Percentiles rank a stretch among this genome's conserved stretches.
Evolutionary conservation across 306 rosid genomes (phyloP).

Genomic region (Inga laurina): DNA sequence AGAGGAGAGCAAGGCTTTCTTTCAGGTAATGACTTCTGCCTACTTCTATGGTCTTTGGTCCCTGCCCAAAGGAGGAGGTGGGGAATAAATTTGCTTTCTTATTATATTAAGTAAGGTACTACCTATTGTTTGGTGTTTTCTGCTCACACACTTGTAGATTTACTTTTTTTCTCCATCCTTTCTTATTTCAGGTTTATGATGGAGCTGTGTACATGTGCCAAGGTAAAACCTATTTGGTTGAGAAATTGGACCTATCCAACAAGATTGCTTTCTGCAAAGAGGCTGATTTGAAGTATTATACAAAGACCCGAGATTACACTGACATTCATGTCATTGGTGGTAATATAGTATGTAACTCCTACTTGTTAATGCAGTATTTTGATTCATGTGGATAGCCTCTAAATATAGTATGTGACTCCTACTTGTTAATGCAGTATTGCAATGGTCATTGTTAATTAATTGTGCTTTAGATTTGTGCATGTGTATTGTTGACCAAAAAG

Average conservation of each 20-base stretch:
- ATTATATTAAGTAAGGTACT: slow-evolving; percentile 7
- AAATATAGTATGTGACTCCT: neutral
- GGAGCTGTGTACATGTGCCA: slow-evolving; percentile 93
- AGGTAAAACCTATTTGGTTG: slow-evolving; percentile 86
- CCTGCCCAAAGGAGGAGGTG: neutral
- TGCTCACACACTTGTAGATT: slow-evolving; percentile 12
- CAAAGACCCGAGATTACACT: slow-evolving; percentile 76
- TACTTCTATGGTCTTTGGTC: neutral
- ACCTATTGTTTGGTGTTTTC: neutral
- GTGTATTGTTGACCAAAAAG: neutral
- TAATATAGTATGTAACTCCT: slow-evolving; percentile 63
- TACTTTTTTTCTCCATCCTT: slow-evolving; percentile 6
- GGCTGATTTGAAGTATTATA: slow-evolving; percentile 88
- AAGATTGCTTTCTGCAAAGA: slow-evolving; percentile 68
- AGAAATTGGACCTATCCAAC: slow-evolving; percentile 58
- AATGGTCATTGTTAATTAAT: neutral
- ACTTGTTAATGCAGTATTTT: slow-evolving; percentile 3
- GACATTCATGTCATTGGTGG: slow-evolving; percentile 83
- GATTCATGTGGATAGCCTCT: slow-evolving; percentile 32
- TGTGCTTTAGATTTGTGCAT: slow-evolving; percentile 28
- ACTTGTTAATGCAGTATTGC: neutral
- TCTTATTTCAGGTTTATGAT: slow-evolving; percentile 69
- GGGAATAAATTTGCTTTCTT: neutral
- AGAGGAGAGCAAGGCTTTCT: slow-evolving; percentile 96
- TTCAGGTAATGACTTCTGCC: slow-evolving; percentile 60